These are phyloP conservation scores for Funneliformis geosporum DNA, from an alignment of 192 early-diverging fungal species.

Conservation along the genomic window DNA sequence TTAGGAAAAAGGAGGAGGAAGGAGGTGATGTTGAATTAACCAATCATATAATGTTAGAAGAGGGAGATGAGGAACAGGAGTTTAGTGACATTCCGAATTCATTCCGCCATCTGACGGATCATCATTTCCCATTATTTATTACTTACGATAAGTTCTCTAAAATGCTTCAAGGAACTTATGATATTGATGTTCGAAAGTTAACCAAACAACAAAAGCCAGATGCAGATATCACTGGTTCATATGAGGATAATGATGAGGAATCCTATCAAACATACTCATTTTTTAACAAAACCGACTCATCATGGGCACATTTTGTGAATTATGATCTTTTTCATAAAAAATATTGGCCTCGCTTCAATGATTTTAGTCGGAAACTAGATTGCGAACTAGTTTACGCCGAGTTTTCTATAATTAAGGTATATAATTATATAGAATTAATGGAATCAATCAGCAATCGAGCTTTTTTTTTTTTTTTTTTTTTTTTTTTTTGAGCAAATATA, in stretches of 20 bases:
- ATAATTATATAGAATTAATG: no score
- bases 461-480: no score
- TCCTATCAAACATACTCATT: neutral
- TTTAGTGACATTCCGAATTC: neutral
- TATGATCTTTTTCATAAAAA: slow-evolving; percentile 6
- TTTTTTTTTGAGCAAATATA: neutral
- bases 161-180: slow-evolving; percentile 26
- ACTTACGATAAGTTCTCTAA: slow-evolving; percentile 10
- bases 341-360: neutral
- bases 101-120: slow-evolving; percentile 1
- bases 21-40: neutral
- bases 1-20: neutral
- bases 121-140: slow-evolving; percentile 20
- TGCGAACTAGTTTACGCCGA: slow-evolving; percentile 1
- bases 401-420: slow-evolving; percentile 18
- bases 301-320: neutral
- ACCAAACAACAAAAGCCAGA: neutral
- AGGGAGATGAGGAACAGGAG: neutral
- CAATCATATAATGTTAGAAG: slow-evolving; percentile 12
- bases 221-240: neutral
- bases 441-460: no score
- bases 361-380: neutral
- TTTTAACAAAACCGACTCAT: neutral
- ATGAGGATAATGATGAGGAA: neutral
- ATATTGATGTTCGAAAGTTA: neutral